Base-by-base conservation (phyloP, 2,329 filamentous ascomycete genomes). In the Macrophomina tecta region DNA sequence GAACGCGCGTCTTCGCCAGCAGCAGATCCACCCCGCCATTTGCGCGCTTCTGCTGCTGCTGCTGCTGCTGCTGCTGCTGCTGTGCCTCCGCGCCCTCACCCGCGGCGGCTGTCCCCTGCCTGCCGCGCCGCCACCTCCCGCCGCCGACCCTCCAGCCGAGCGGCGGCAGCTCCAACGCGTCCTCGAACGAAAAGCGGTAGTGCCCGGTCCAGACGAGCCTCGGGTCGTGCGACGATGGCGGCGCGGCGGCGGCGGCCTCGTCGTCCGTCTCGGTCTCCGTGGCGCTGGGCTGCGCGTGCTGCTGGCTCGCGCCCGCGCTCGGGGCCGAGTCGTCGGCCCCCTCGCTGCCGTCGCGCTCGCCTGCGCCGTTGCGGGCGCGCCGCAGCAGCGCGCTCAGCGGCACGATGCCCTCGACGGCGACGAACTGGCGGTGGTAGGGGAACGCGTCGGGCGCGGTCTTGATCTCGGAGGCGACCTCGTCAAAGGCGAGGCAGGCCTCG, bases 201-300 rank as follows among this genome's bases (percentile, higher is more conserved):
- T 61, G 56, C 7, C 56, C 56, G 14, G 56, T 61, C 56, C 56
- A 61, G 7, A 61, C 56, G 12, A 61, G 56, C 14, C 56, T 40
- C 16, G 56, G 56, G 56, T 61, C 56, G 40, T 48, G 56, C 16
- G 56, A 18, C 8, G 56, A 12, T 14, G 55, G 12, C n/a, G 23
- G 23, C 23, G 23, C 23, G 3, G 23, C 23, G 23, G 23, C 23
- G 23, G 23, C 23, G 23, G 23, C 23, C 38, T 58, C 53, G 4
- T 61, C 56, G 42, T 61, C 56, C 14, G 56, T 61, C 16, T 61
- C 56, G 23, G 56, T 46, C 28, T 61, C 56, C 16, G 56, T 61
- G 40, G 56, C 56, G 56, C 56, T 61, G 28, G 56, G 23, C 40
- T 32, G 40, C 40, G 30, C 18, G 18, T 18, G 40, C 4, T 6